Evolutionary conservation across 1,284 basidiomycete species (phyloP), one percentile per base, ranked within the genome.

Genomic region (Fomitopsis palustris): DNA sequence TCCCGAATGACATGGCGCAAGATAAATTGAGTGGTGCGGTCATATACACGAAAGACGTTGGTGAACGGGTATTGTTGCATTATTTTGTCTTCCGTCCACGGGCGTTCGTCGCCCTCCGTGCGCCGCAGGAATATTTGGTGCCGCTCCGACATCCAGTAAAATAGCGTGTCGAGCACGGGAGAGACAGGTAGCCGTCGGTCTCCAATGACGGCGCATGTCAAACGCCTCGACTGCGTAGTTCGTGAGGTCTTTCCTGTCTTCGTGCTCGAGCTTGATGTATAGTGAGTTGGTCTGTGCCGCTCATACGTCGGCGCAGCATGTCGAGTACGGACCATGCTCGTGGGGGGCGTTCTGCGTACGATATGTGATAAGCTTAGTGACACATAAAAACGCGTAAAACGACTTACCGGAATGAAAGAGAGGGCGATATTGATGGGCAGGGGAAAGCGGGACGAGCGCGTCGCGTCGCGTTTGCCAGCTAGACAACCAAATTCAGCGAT

Each of bases 1-100:
- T 72, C 61, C 29, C 67, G 59, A 47, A 80, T 73, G 52, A 80
- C 77, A 21, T 74, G 61, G n/a, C 60, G 68, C 9, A 79, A 66
- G 57, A 79, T 69, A 55, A 73, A 80, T 61, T 79, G 78, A 12
- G 76, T 75, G 42, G 70, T 72, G 23, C 76, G 72, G 65, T 80
- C 78, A 55, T 73, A 72, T 14, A 76, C 70, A 38, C 78, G 73
- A 59, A 73, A 80, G 52, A 79, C 72, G 64, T 80, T 79, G 43
- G 75, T 77, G 64, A 79, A 80, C 10, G 72, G 70, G 55, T 74
- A 72, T 1, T 66, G 61, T 1, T 54, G 56, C 12, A 80, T 65
- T 19, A 76, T 72, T 1, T 64, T 57, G 63, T 80, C 78, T 4
- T 69, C 56, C 2, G 75, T 77, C 77, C 77, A 78, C 16, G 75